Evolutionary conservation across 2,329 filamentous ascomycete genomes (phyloP).

Genomic region (Falciphora oryzae): DNA sequence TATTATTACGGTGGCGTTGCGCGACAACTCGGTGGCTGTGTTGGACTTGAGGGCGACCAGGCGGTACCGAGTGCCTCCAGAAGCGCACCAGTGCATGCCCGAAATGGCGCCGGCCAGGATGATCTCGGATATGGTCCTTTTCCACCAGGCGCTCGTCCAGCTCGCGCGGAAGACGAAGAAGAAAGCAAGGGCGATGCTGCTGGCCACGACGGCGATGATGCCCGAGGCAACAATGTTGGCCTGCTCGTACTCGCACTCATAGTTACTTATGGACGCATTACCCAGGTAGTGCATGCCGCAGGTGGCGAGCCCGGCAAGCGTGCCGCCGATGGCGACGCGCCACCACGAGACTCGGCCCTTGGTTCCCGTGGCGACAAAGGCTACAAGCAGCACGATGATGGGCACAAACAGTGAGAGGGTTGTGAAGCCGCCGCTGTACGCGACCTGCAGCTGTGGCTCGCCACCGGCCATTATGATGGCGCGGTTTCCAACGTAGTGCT

Average conservation of each 20-base stretch:
- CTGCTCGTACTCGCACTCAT: constrained; percentile 55
- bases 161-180: constrained; percentile 73
- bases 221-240: constrained; percentile 62
- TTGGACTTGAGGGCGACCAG: constrained; percentile 40
- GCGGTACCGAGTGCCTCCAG: constrained; percentile 63
- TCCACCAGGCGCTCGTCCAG: constrained; percentile 78
- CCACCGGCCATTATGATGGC: constrained; percentile 67
- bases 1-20: constrained; percentile 65
- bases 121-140: constrained; percentile 59
- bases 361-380: constrained; percentile 64
- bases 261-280: constrained; percentile 78
- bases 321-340: constrained; percentile 57
- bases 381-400: constrained; percentile 64
- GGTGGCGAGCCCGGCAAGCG: constrained; percentile 67
- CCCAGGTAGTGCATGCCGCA: constrained; percentile 86
- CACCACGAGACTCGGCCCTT: constrained; percentile 51
- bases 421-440: constrained; percentile 67
- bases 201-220: constrained; percentile 67
- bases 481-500: constrained; percentile 80
- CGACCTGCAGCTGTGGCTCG: constrained; percentile 58
- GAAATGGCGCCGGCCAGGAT: constrained; percentile 70
- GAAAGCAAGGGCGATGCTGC: constrained; percentile 61
- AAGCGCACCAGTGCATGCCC: constrained; percentile 83
- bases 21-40: constrained; percentile 38
- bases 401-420: constrained; percentile 75